Evolutionary conservation across 2,329 filamentous ascomycete genomes (phyloP), one percentile per base, ranked within the genome.

Genomic region (Aspergillus arachidicola): DNA sequence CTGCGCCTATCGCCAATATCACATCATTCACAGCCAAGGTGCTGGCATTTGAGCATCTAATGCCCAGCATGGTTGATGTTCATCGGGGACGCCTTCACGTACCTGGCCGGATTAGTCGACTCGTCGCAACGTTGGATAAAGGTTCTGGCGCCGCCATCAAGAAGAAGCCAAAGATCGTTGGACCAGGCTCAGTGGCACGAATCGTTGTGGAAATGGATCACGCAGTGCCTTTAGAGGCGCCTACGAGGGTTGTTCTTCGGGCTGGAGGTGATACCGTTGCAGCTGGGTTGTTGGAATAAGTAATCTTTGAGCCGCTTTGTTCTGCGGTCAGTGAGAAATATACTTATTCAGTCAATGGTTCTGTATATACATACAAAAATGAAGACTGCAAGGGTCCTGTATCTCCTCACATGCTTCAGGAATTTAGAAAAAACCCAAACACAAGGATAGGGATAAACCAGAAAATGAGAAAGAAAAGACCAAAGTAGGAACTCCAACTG

Each of bases 41-140:
- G 12, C 85, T 97, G 61, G 93, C 94, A 0, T 96, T 98, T 72
- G 93, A 97, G 64, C 90, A 94, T 66, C 80, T 99, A 19, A 90
- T 94, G 79, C 94, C 94, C 0, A 95, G 94, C 87, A 87, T 88
- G 28, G 87, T 98, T 11, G 94, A 98, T 72, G 88, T 99, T 10
- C 94, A 97, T 76, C 84, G 93, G 23, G 95, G 95, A 0, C 85
- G 93, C 10, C 80, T 98, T 57, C 91, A 97, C 75, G 88, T 89
- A 0, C 85, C 92, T 0, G 95, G 91, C 0, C 86, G 87, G 55
- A 91, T 99, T 46, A 84, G 85, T 58, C 86, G 87, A 65, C 84
- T 98, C 67, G 80, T 90, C 10, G 91, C 91, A 0, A 84, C 89
- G 2, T 78, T 98, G 50, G 92, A 97, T 76, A 96, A 96, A 78